phyloP scores from a whole-genome alignment of 768 basidiomycete genomes.

The Coprinopsis cinerea region DNA sequence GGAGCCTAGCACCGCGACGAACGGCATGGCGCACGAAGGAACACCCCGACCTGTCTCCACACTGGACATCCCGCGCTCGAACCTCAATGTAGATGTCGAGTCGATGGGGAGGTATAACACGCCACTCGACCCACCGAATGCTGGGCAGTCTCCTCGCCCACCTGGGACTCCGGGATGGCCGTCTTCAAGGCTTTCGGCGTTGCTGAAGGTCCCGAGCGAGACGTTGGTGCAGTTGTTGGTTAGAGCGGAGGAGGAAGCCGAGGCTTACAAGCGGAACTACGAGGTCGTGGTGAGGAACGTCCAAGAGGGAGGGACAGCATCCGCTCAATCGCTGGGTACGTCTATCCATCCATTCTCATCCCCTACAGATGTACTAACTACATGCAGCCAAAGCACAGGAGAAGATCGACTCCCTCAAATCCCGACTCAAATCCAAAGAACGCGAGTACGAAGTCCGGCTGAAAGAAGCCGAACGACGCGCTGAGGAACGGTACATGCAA shows the following conservation, averaged over 20 bases:
- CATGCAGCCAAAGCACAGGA: not conserved
- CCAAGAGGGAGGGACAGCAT: not conserved
- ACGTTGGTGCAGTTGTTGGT: constrained; percentile 1
- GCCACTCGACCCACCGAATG: not conserved
- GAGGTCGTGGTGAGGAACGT: not conserved
- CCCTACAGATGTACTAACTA: not conserved
- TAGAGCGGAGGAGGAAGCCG: constrained; percentile 1
- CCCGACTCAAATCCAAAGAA: not conserved
- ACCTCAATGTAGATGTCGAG: too few species aligned
- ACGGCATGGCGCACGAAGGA: too few species aligned
- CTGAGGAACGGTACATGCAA: not conserved
- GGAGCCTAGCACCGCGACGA: too few species aligned
- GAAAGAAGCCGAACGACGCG: not conserved
- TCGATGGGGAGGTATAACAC: not conserved
- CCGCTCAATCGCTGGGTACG: not conserved
- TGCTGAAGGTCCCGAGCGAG: not conserved
- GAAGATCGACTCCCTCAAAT: not conserved
- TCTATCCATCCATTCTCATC: not conserved
- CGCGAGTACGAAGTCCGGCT: not conserved
- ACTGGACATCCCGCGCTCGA: too few species aligned
- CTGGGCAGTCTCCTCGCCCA: not conserved
- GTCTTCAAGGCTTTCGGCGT: not conserved
- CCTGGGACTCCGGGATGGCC: not conserved
- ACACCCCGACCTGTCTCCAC: too few species aligned
- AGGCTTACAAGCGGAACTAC: not conserved